Conservation (phyloP, 306 rosid species). For the Quercus gilva region DNA sequence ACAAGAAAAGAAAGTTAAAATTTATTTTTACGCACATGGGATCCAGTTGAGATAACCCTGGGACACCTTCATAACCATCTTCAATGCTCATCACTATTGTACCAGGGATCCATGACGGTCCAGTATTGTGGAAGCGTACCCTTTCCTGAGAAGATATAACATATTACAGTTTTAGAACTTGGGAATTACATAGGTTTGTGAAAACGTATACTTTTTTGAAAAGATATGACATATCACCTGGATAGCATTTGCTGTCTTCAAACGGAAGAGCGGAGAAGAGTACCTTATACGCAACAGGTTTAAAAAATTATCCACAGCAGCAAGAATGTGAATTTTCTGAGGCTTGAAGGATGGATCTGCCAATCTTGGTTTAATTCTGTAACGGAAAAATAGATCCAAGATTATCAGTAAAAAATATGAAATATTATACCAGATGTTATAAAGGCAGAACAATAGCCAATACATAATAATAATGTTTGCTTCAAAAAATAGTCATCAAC, state of each 20-base stretch:
- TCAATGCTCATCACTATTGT: slow-evolving; percentile 90
- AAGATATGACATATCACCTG: slow-evolving; percentile 51
- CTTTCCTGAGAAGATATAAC: slow-evolving; percentile 44
- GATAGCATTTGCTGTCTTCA: slow-evolving; percentile 74
- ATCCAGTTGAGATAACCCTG: slow-evolving; percentile 85
- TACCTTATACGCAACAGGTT: slow-evolving; percentile 73
- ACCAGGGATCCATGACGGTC: slow-evolving; percentile 58
- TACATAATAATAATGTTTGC: neutral
- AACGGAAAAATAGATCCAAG: slow-evolving; percentile 13
- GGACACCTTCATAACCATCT: slow-evolving; percentile 73
- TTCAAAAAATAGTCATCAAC: neutral
- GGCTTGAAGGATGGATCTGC: slow-evolving; percentile 89
- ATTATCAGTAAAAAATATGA: slow-evolving; percentile 2
- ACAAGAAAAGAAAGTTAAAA: slow-evolving; percentile 12
- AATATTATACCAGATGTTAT: slow-evolving; percentile 7
- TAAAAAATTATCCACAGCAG: slow-evolving; percentile 63
- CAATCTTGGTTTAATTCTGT: slow-evolving; percentile 83
- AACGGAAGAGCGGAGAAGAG: slow-evolving; percentile 90
- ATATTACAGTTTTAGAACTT: slow-evolving; percentile 8
- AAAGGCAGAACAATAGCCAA: neutral
- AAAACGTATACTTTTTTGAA: neutral
- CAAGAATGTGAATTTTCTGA: slow-evolving; percentile 52
- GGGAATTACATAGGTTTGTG: slow-evolving; percentile 7
- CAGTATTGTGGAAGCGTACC: slow-evolving; percentile 76
- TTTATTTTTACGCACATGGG: slow-evolving; percentile 56